These are phyloP conservation scores for Venturia carpophila DNA, from an alignment of 2,329 filamentous ascomycete species.

Conservation along the genomic window DNA sequence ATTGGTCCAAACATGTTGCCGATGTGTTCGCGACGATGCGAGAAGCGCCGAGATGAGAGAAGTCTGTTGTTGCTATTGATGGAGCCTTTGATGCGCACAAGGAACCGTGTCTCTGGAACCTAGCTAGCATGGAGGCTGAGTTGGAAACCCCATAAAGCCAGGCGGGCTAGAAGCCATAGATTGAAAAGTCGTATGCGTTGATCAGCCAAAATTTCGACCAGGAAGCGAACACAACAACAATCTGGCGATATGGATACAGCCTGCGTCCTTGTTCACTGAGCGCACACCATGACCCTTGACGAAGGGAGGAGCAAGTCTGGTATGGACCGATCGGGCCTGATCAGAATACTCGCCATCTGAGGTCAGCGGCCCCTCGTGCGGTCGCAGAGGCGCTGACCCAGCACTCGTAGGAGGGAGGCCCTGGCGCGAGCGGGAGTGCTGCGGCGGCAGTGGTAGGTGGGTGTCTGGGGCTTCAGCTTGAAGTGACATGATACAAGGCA, in stretches of 20 bases:
- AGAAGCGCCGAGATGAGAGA: neutral
- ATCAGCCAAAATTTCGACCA: conserved; percentile 2
- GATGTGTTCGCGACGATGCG: neutral
- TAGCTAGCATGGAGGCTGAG: conserved; percentile 1
- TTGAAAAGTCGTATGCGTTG: conserved; percentile 2
- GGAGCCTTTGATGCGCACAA: neutral
- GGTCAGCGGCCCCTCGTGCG: neutral
- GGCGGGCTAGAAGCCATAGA: neutral
- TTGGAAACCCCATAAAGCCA: neutral
- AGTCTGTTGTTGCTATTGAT: conserved; percentile 7
- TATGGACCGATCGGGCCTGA: neutral
- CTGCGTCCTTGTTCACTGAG: neutral
- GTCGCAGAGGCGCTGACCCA: neutral
- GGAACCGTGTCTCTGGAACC: neutral
- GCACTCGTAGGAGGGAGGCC: neutral
- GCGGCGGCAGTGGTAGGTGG: neutral
- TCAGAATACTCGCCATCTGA: neutral
- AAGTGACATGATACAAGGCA: too few relatives aligned
- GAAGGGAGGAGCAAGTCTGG: neutral
- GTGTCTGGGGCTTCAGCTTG: too few relatives aligned
- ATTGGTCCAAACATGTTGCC: neutral
- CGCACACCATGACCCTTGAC: neutral
- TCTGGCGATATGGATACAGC: neutral
- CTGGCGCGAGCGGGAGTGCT: neutral
- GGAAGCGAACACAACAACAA: neutral